Base-by-base conservation (phyloP, 345 rosid species). In the Hibiscus syriacus region DNA sequence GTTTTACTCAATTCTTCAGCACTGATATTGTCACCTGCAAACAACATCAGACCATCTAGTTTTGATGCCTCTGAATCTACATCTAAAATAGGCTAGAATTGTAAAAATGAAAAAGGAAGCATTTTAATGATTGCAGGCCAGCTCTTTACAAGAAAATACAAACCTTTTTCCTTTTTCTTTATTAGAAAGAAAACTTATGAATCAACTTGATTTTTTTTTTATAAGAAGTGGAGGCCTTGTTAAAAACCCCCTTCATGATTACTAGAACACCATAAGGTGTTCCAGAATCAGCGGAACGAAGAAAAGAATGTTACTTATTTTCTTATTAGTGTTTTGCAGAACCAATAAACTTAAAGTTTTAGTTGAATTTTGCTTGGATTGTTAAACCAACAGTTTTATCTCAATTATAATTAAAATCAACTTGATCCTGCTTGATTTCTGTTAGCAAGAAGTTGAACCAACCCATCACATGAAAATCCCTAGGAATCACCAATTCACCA, bases 41-140 rank as follows among this genome's bases (percentile, higher is more conserved):
- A 66, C 32, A 45, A 22, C 9, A 30, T 67, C 9, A 6, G 54
- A 68, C 27, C 68, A 69, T 53, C 12, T 38, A 69, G 27, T 20
- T 50, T 46, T 25, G 73, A 71, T 26, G 64, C 64, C 49, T 71
- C 68, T 36, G 71, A 71, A 53, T 53, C 71, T 50, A 71, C 73
- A 64, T 34, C 32, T 20, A 49, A 3, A 14, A 3, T 7, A 13
- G 19, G 12, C 48, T 50, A 45, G 52, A 50, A 60, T 36, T 56
- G 2, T 22, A 26, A 45, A 0, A 9, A 32, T 3, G 8, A 32
- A 14, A 32, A 7, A 45, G n/a, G 16, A 25, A n/a, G 53, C 25
- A 27, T n/a, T 36, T 30, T 38, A n/a, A 19, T 26, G 29, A 2
- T 1, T 41, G n/a, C 20, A 58, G 8, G 32, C 19, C 52, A 59